Percentiles rank a stretch among this genome's conserved stretches.
Conservation (phyloP, 495 filamentous ascomycete genomes). For the Hyphodiscus hymeniophilus region DNA sequence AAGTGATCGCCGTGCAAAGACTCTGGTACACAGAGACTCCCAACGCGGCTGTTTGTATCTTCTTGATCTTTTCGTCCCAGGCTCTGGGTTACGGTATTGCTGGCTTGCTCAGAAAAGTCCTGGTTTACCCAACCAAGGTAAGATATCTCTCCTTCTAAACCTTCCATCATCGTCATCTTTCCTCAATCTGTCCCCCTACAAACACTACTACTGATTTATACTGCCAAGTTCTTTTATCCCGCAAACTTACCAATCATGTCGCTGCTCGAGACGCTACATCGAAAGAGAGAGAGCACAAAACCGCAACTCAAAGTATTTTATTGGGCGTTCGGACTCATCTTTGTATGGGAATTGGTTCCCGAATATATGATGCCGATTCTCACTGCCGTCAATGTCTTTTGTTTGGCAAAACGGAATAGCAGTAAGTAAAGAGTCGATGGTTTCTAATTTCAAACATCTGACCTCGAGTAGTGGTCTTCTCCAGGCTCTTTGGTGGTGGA, state of each 20-base stretch:
- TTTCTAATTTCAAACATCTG: not conserved
- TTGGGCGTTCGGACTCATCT: slow-evolving; percentile 30
- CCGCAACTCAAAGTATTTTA: slow-evolving; percentile 32
- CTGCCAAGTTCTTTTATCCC: slow-evolving; percentile 37
- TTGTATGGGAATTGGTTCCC: slow-evolving; percentile 44
- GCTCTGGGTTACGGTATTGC: slow-evolving; percentile 47
- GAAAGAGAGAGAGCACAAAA: slow-evolving; percentile 24
- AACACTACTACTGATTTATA: too few relatives aligned
- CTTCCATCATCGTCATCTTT: not conserved
- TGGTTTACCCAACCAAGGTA: slow-evolving; percentile 38
- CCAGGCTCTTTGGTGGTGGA: slow-evolving; percentile 46
- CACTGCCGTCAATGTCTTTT: slow-evolving; percentile 45
- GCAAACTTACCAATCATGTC: slow-evolving; percentile 32
- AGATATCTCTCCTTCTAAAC: too few relatives aligned
- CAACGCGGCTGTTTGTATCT: slow-evolving; percentile 27
- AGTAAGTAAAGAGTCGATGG: not conserved
- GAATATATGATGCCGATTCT: slow-evolving; percentile 49
- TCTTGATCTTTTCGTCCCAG: slow-evolving; percentile 34
- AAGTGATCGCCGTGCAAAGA: slow-evolving; percentile 34
- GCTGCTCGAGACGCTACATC: slow-evolving; percentile 32
- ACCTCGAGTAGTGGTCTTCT: slow-evolving; percentile 34
- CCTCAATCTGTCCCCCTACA: not conserved
- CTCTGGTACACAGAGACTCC: slow-evolving; percentile 34
- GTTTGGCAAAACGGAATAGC: slow-evolving; percentile 40
- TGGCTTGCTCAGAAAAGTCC: slow-evolving; percentile 41